A percentile compares a stretch with the other conserved stretches of the same genome.
Evolutionary conservation across 1,284 basidiomycete genomes (phyloP).

Genomic region (Cryptococcus maquisensis): DNA sequence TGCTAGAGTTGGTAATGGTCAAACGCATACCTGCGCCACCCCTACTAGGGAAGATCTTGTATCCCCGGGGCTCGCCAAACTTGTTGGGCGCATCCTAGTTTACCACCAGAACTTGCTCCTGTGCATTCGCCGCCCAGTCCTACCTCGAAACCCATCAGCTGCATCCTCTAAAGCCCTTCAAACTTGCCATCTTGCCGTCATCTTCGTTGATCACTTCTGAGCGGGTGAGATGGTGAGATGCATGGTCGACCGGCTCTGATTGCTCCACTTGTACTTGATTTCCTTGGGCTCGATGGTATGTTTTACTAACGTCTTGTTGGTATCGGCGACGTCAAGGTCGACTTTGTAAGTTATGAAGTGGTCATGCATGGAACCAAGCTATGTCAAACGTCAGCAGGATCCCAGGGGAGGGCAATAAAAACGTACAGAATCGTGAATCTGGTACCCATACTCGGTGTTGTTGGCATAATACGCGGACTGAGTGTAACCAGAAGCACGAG

Average conservation of each 20-base stretch:
- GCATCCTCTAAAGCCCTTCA: too few relatives aligned
- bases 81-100: slow-evolving; percentile 57
- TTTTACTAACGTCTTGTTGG: slow-evolving; percentile 58
- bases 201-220: slow-evolving; percentile 15
- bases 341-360: slow-evolving; percentile 64
- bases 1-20: slow-evolving; percentile 37
- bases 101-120: slow-evolving; percentile 57
- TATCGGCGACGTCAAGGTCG: slow-evolving; percentile 61
- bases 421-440: slow-evolving; percentile 56
- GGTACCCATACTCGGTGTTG: slow-evolving; percentile 56
- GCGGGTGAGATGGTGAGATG: slow-evolving; percentile 11
- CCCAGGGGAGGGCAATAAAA: background rate
- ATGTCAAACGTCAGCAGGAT: too few relatives aligned
- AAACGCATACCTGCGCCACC: slow-evolving; percentile 29
- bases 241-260: slow-evolving; percentile 2
- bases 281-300: slow-evolving; percentile 49
- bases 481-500: slow-evolving; percentile 43
- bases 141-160: slow-evolving; percentile 33
- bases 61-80: slow-evolving; percentile 42
- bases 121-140: slow-evolving; percentile 54
- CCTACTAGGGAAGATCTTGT: slow-evolving; percentile 34
- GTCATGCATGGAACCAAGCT: slow-evolving; percentile 60
- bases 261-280: slow-evolving; percentile 59
- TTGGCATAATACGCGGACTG: slow-evolving; percentile 55
- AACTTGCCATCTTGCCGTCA: slow-evolving; percentile 14